Conservation (phyloP, 192 early-diverging fungal genomes). For the Backusella luteola region DNA sequence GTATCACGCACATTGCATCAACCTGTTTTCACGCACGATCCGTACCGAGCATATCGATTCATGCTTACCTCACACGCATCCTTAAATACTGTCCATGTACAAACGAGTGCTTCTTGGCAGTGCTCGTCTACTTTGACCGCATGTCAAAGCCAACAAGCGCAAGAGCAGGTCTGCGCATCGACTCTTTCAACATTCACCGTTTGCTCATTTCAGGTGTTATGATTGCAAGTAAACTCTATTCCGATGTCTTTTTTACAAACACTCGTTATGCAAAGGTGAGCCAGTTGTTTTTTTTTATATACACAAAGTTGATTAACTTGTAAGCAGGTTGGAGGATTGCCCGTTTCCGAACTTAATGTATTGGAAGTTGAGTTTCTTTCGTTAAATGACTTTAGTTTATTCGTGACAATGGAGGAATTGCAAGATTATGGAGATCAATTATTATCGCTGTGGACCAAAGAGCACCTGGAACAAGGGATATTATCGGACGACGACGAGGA, state of each 20-base stretch:
- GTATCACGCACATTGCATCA: constrained; percentile 34
- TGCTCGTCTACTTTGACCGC: constrained; percentile 92
- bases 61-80: constrained; percentile 85
- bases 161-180: constrained; percentile 64
- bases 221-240: constrained; percentile 88
- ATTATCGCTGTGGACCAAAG: constrained; percentile 51
- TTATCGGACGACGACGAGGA: not conserved
- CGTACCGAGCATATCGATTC: constrained; percentile 86
- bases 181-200: constrained; percentile 90
- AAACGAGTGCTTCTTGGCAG: constrained; percentile 86
- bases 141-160: constrained; percentile 67
- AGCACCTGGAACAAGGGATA: constrained; percentile 1
- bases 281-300: not conserved
- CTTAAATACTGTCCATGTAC: constrained; percentile 92
- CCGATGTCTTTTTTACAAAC: constrained; percentile 94
- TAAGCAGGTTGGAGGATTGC: constrained; percentile 73
- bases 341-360: constrained; percentile 82
- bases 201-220: constrained; percentile 87
- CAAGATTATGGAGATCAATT: constrained; percentile 75
- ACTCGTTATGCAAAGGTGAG: constrained; percentile 77
- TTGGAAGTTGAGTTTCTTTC: constrained; percentile 86
- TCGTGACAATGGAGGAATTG: constrained; percentile 73
- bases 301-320: not conserved
- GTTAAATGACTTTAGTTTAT: constrained; percentile 78
- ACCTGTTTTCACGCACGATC: constrained; percentile 91